Evolutionary conservation across 192 early-diverging fungal genomes (phyloP), one percentile per base, ranked within the genome.

Genomic region (Cladochytrium replicatum): DNA sequence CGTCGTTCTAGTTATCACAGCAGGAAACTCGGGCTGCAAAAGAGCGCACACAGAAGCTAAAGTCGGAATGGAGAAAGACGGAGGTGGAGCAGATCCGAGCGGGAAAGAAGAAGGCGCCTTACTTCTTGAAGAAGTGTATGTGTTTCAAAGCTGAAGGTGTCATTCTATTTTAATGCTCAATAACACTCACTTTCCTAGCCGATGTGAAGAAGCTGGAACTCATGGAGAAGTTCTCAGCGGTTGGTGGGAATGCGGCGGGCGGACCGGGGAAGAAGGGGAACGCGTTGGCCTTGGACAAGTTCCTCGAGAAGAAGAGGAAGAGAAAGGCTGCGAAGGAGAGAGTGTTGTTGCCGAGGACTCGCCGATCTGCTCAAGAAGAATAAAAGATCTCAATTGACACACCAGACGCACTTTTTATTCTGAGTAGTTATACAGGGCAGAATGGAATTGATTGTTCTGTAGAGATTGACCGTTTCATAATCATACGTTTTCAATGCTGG

Each of bases 231-330:
- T 95, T 85, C 75, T n/a, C n/a, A n/a, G n/a, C n/a, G n/a, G n/a
- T n/a, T n/a, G n/a, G n/a, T n/a, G n/a, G n/a, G n/a, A n/a, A n/a
- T n/a, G n/a, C n/a, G n/a, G n/a, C n/a, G n/a, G n/a, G n/a, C n/a
- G n/a, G n/a, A n/a, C n/a, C n/a, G n/a, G n/a, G n/a, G n/a, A 74
- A 85, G 34, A 58, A 78, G 44, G n/a, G n/a, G n/a, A n/a, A n/a
- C n/a, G n/a, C n/a, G n/a, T 59, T 91, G 17, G 48, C 49, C 19
- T 51, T 99, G 40, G 89, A 96, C 29, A 83, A 82, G 38, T 72
- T 86, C 27, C 64, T 97, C 51, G 93, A 99, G 55, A 93, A 94
- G 74, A 74, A 86, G 54, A 75, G 95, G 55, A 94, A 99, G 75
- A 78, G 80, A 56, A 96, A 99, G 56, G 84, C 91, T 3, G 66